Conservation (phyloP, 2,329 filamentous ascomycete species). For the Lecanosticta acicola region DNA sequence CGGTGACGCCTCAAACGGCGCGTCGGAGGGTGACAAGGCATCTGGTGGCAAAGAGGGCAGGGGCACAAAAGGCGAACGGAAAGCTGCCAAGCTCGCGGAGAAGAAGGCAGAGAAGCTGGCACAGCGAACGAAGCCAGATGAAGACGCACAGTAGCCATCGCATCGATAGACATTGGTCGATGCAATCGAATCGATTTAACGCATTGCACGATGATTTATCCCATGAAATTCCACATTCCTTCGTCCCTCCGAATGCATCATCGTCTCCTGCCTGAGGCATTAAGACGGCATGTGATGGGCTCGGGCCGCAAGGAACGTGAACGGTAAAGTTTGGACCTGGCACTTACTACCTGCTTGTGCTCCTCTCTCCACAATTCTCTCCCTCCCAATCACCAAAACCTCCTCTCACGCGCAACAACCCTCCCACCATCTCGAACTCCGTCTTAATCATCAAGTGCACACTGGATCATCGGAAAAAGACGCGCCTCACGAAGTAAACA, state of each 20-base stretch:
- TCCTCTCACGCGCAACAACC: background rate
- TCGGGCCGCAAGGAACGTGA: background rate
- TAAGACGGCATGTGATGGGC: background rate
- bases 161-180: no score
- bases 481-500: background rate
- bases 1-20: conserved; percentile 21
- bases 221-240: no score
- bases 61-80: conserved; percentile 32
- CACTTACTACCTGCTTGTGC: background rate
- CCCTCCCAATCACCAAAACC: background rate
- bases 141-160: background rate
- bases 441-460: background rate
- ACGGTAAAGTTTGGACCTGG: background rate
- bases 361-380: background rate
- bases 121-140: conserved; percentile 4
- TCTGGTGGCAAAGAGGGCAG: conserved; percentile 25
- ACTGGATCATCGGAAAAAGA: background rate
- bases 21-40: conserved; percentile 13
- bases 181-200: no score
- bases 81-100: conserved; percentile 49
- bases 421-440: conserved; percentile 2
- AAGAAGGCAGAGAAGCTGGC: conserved; percentile 38
- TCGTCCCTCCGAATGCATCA: no score
- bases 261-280: background rate
- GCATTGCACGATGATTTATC: no score